Conservation (phyloP, 495 filamentous ascomycete species). For the Hypoxylon perforatum region DNA sequence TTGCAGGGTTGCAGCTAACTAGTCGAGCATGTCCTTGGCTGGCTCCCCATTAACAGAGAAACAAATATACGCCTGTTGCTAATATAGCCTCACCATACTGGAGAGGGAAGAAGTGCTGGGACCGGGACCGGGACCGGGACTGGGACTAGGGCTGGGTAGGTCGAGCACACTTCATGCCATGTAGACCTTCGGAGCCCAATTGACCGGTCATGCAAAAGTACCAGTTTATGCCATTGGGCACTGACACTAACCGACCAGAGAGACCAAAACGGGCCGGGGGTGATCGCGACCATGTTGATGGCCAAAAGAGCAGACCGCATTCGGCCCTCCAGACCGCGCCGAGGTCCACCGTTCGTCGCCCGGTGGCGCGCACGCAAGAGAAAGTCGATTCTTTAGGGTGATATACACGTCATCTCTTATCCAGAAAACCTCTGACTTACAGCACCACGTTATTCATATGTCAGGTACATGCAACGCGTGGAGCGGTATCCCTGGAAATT, state of each 20-base stretch:
- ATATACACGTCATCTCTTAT: slow-evolving; percentile 37
- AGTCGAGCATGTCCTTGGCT: slow-evolving; percentile 24
- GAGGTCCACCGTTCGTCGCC: slow-evolving; percentile 41
- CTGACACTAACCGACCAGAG: slow-evolving; percentile 39
- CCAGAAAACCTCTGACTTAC: slow-evolving; percentile 36
- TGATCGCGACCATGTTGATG: slow-evolving; percentile 39
- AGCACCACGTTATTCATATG: slow-evolving; percentile 43
- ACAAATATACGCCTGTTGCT: slow-evolving; percentile 8
- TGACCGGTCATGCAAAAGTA: slow-evolving; percentile 35
- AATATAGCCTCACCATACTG: slow-evolving; percentile 21
- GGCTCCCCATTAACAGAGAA: slow-evolving; percentile 14
- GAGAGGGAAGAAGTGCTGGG: not conserved
- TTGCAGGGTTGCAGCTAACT: slow-evolving; percentile 37
- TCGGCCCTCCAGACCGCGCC: slow-evolving; percentile 41
- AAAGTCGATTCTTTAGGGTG: slow-evolving; percentile 13
- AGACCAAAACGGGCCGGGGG: slow-evolving; percentile 27
- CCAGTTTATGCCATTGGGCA: slow-evolving; percentile 42
- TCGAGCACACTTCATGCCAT: slow-evolving; percentile 25
- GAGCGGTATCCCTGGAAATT: slow-evolving; percentile 32
- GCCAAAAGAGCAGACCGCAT: slow-evolving; percentile 41
- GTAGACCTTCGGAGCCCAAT: slow-evolving; percentile 39
- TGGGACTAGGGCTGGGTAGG: slow-evolving; percentile 9
- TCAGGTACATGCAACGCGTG: slow-evolving; percentile 44
- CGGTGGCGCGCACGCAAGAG: slow-evolving; percentile 20
- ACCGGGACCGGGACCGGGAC: too few relatives aligned